A percentile compares a stretch with the other conserved stretches of the same genome.
These are phyloP conservation scores for Apiotrichum gracile DNA, from an alignment of 1,284 basidiomycete genomes.

Conservation along the genomic window DNA sequence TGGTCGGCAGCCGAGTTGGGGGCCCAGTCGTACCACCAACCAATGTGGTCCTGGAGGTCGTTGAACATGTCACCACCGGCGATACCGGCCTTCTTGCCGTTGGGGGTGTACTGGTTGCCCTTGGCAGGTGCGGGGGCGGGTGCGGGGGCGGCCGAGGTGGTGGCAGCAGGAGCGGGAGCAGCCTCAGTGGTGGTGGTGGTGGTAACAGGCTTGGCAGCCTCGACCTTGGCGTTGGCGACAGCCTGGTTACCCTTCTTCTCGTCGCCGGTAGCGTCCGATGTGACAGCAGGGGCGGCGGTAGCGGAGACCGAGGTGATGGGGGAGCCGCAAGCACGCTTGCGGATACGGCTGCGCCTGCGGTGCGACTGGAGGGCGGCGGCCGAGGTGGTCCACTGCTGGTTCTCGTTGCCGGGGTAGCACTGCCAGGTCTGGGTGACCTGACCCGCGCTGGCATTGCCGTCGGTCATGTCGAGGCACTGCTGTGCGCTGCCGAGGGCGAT, in stretches of 20 bases:
- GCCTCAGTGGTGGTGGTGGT: no score
- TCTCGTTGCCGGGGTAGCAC: constrained; percentile 8
- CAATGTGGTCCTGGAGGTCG: constrained; percentile 26
- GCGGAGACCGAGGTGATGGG: no score
- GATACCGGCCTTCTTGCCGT: constrained; percentile 44
- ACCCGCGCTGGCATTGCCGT: constrained; percentile 2
- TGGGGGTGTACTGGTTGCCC: constrained; percentile 25
- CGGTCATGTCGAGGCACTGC: constrained; percentile 14
- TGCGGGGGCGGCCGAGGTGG: no score
- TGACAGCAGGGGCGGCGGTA: no score
- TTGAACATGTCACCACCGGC: constrained; percentile 29
- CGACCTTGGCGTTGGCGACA: no score
- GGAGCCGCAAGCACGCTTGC: no score
- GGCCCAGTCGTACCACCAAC: constrained; percentile 42
- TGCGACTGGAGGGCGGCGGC: not conserved
- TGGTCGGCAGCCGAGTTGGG: not conserved
- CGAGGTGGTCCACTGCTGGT: constrained; percentile 12
- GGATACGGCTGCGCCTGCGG: not conserved
- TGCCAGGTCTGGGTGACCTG: constrained; percentile 12
- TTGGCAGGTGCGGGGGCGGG: no score
- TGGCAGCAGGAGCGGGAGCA: no score
- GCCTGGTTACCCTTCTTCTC: no score
- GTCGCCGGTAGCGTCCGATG: no score
- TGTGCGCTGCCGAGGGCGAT: constrained; percentile 5
- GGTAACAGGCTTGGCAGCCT: no score